These are phyloP conservation scores for Penicillium robsamsonii DNA, from an alignment of 495 filamentous ascomycete genomes.

Conservation along the genomic window DNA sequence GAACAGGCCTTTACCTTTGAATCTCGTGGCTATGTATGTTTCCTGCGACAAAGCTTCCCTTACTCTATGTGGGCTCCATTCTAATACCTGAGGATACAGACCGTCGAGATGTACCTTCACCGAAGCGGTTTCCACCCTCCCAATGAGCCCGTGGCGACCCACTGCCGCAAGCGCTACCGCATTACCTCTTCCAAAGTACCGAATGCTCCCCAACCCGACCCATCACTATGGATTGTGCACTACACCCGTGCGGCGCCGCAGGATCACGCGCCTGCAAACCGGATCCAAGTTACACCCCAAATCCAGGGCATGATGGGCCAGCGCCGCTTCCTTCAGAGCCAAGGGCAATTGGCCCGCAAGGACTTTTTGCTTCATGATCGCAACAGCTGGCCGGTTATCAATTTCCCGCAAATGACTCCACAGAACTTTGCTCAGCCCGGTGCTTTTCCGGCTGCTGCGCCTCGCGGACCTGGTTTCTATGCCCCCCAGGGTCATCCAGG, in stretches of 20 bases:
- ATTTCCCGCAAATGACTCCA: conserved; percentile 56
- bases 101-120: conserved; percentile 80
- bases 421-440: conserved; percentile 38
- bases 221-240: conserved; percentile 90
- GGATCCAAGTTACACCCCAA: conserved; percentile 58
- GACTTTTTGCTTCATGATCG: conserved; percentile 93
- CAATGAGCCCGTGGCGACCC: conserved; percentile 66
- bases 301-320: conserved; percentile 60
- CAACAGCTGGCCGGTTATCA: conserved; percentile 82
- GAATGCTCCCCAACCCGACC: conserved; percentile 65
- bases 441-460: conserved; percentile 31
- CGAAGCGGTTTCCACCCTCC: conserved; percentile 70
- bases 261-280: conserved; percentile 64
- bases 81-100: conserved; percentile 35
- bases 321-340: conserved; percentile 66
- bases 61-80: background rate
- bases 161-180: conserved; percentile 79
- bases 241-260: conserved; percentile 71
- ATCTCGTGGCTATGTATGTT: conserved; percentile 71
- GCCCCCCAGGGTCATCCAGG: conserved; percentile 32
- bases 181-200: conserved; percentile 63
- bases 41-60: conserved; percentile 2
- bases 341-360: conserved; percentile 80
- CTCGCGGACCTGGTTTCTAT: conserved; percentile 41
- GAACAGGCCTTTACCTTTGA: conserved; percentile 71